Conservation (phyloP, 2,329 filamentous ascomycete genomes). For the Fusarium begoniae region DNA sequence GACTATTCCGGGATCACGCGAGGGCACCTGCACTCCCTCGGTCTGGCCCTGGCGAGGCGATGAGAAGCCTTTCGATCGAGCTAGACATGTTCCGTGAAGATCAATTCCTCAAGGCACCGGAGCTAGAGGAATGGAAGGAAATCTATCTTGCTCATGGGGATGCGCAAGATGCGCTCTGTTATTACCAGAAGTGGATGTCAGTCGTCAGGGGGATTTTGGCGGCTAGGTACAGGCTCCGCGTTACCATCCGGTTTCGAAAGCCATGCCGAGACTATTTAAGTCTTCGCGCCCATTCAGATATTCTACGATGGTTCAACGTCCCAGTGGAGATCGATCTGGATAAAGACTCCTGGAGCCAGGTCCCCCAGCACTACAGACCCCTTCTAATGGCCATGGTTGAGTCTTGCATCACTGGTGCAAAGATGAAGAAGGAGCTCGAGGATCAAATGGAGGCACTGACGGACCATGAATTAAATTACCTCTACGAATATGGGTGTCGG, state of each 20-base stretch:
- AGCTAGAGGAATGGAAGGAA: neutral
- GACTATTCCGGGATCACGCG: too few species aligned
- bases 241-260: neutral
- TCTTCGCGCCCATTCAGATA: neutral
- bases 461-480: accelerated
- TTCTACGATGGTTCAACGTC: neutral
- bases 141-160: accelerated
- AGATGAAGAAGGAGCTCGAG: neutral
- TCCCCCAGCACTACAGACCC: neutral
- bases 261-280: neutral
- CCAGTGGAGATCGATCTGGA: neutral
- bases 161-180: neutral
- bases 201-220: neutral
- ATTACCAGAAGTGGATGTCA: neutral
- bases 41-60: neutral
- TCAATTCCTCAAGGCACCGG: neutral
- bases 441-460: neutral
- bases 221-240: neutral
- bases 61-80: neutral
- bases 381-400: neutral
- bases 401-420: neutral
- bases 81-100: neutral
- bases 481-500: accelerated
- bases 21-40: neutral
- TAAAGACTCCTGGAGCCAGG: neutral